phyloP scores from a whole-genome alignment of 108 stramenopile genomes.

The Nannochloropsis gaditana region DNA sequence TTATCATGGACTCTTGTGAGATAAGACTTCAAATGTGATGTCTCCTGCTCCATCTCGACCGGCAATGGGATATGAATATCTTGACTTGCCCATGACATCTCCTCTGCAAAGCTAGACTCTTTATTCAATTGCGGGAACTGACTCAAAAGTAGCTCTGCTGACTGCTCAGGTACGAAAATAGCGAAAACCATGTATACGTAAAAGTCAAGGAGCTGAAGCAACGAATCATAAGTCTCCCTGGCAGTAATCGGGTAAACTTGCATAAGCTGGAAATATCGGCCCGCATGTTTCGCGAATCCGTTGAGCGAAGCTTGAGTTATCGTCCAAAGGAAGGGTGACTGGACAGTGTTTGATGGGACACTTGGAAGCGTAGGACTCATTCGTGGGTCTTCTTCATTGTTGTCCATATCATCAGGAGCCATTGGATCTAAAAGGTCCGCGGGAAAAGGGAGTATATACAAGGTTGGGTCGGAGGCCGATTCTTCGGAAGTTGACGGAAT shows the following conservation, averaged over 20 bases:
- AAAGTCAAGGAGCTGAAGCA: background rate
- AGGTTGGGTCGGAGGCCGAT: background rate
- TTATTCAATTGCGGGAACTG: background rate
- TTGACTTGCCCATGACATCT: background rate
- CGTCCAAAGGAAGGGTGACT: background rate
- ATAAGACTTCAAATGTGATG: background rate
- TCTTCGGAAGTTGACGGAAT: background rate
- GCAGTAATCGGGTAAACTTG: background rate
- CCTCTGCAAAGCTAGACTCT: background rate
- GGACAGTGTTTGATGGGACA: no score
- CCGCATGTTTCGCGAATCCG: background rate
- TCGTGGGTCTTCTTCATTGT: no score
- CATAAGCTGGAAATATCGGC: background rate
- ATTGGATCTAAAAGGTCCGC: no score
- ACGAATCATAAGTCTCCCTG: background rate
- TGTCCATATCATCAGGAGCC: no score
- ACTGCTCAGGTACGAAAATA: background rate
- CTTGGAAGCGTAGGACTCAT: no score
- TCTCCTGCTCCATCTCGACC: background rate
- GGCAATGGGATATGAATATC: background rate
- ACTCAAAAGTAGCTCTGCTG: background rate
- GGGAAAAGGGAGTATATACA: background rate
- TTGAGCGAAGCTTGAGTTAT: background rate
- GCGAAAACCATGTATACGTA: background rate
- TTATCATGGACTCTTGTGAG: background rate